These are phyloP conservation scores for Mucor mucedo DNA, from an alignment of 371 early-diverging fungal species.

Conservation along the genomic window DNA sequence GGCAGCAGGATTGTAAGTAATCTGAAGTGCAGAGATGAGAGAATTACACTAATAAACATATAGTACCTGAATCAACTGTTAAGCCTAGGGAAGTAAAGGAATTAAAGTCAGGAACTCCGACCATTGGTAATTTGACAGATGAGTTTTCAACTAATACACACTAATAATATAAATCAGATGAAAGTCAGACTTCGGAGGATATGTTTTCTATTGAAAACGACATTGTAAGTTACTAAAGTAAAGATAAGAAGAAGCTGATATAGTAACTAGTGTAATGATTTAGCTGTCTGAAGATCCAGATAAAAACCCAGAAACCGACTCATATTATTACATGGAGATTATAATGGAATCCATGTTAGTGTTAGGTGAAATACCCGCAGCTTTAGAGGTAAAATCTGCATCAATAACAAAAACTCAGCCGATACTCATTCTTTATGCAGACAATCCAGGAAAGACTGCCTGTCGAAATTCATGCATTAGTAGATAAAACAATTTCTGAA, in stretches of 20 bases:
- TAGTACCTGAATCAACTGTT: conserved; percentile 53
- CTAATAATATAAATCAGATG: background rate
- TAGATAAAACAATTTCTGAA: conserved; percentile 87
- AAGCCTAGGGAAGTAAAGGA: conserved; percentile 43
- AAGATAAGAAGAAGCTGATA: background rate
- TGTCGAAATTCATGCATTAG: conserved; percentile 84
- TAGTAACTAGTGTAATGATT: background rate
- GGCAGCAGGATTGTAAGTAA: conserved; percentile 61
- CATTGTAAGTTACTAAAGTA: conserved; percentile 30
- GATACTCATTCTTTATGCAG: conserved; percentile 28
- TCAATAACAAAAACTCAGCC: background rate
- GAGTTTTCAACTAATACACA: background rate
- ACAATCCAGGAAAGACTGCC: conserved; percentile 74
- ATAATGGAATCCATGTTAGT: conserved; percentile 82
- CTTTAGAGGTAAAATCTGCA: conserved; percentile 62
- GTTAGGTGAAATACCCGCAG: conserved; percentile 79
- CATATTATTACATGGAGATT: conserved; percentile 87
- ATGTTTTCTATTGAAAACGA: conserved; percentile 50
- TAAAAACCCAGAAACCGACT: conserved; percentile 88
- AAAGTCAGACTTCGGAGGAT: conserved; percentile 25
- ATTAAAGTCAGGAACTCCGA: background rate
- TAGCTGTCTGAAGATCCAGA: conserved; percentile 76
- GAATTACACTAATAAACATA: background rate
- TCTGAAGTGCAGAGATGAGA: background rate
- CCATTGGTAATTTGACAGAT: background rate